Percentiles rank a stretch among this genome's conserved stretches.
Conservation (phyloP, 352 stramenopile genomes). For the Phytophthora litchii region DNA sequence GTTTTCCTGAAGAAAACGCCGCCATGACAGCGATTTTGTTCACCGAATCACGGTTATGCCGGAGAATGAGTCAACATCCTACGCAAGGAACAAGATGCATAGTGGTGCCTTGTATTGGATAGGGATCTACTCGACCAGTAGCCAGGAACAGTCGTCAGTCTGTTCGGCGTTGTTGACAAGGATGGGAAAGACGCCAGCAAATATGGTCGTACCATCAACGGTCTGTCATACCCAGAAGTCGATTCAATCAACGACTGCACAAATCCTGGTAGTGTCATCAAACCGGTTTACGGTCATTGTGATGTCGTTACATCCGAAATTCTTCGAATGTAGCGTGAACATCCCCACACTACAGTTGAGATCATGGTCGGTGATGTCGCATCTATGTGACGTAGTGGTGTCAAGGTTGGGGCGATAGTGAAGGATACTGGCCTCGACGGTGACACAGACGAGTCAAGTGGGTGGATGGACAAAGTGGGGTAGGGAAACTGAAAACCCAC, state of each 20-base stretch:
- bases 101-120: conserved; percentile 23
- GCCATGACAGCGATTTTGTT: too few relatives aligned
- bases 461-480: too few relatives aligned
- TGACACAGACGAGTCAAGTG: too few relatives aligned
- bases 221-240: conserved; percentile 4
- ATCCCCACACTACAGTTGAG: neutral
- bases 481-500: too few relatives aligned
- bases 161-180: conserved; percentile 21
- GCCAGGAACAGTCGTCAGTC: conserved; percentile 19
- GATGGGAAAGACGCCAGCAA: neutral
- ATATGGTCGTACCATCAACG: conserved; percentile 13
- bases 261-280: conserved; percentile 16
- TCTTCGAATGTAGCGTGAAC: neutral
- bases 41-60: too few relatives aligned
- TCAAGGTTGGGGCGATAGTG: too few relatives aligned
- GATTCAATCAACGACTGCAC: conserved; percentile 26
- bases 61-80: too few relatives aligned
- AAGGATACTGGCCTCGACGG: too few relatives aligned
- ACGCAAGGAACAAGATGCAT: neutral
- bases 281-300: conserved; percentile 18
- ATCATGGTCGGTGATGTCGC: conserved; percentile 18
- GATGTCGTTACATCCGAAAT: conserved; percentile 12
- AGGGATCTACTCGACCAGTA: conserved; percentile 17
- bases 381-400: too few relatives aligned
- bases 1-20: too few relatives aligned